phyloP scores from a whole-genome alignment of 2,329 filamentous ascomycete genomes.

The Drechslerella dactyloides region DNA sequence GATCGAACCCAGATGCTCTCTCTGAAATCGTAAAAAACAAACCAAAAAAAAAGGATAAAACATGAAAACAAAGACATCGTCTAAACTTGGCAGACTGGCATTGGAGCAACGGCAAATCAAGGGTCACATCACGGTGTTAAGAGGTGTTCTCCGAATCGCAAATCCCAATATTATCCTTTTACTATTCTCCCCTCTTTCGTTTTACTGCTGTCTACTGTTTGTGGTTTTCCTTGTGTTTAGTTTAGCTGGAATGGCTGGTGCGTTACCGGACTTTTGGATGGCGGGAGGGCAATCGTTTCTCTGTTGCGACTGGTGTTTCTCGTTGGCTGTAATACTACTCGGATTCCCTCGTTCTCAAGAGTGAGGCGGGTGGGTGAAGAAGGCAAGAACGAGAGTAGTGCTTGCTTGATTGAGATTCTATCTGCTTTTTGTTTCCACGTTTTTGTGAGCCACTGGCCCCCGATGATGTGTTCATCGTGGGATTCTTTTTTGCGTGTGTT shows the following conservation, averaged over 20 bases:
- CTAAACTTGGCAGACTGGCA: constrained; percentile 46
- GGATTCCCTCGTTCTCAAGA: constrained; percentile 33
- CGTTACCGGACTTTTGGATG: constrained; percentile 29
- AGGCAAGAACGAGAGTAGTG: constrained; percentile 19
- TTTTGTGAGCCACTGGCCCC: constrained; percentile 11
- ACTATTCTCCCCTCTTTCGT: constrained; percentile 21
- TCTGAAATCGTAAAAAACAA: not conserved
- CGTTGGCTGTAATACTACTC: constrained; percentile 46
- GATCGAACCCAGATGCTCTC: not conserved
- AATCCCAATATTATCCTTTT: constrained; percentile 32
- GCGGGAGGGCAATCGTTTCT: constrained; percentile 34
- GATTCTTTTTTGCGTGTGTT: not conserved
- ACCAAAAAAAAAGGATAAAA: constrained; percentile 14
- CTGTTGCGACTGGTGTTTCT: not conserved
- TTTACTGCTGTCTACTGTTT: not conserved
- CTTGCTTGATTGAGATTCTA: constrained; percentile 7
- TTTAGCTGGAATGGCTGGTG: constrained; percentile 26
- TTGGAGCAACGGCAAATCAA: constrained; percentile 48
- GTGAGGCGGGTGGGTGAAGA: constrained; percentile 16
- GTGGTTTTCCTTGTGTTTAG: constrained; percentile 10
- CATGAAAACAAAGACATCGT: constrained; percentile 18
- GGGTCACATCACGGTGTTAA: constrained; percentile 50
- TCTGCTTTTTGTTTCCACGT: not conserved
- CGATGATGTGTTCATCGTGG: not conserved
- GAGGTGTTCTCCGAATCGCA: constrained; percentile 49